Conservation (phyloP, 208 protist species). For the Herpetomonas muscarum region DNA sequence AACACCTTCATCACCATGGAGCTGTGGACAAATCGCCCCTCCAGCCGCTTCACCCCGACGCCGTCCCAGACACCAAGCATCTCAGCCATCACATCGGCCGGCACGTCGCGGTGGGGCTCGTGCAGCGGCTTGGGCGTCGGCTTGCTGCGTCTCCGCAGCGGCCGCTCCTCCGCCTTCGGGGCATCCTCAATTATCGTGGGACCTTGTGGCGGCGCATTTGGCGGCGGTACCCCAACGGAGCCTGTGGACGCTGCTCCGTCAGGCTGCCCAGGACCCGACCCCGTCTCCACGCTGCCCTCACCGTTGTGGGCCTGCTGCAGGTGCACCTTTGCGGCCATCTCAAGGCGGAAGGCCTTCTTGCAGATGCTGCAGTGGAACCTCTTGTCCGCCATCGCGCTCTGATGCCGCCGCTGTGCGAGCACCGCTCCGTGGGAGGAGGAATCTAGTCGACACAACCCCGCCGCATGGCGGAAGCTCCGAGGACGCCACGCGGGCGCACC, state of each 20-base stretch:
- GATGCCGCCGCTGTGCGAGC: constrained; percentile 17
- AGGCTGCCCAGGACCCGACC: constrained; percentile 50
- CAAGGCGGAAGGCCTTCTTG: constrained; percentile 80
- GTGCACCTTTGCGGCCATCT: constrained; percentile 87
- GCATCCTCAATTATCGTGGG: constrained; percentile 13
- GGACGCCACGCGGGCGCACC: too few species aligned
- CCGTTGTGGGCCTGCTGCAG: constrained; percentile 79
- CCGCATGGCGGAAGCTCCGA: too few species aligned
- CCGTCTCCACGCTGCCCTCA: constrained; percentile 58
- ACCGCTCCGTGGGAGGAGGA: too few species aligned
- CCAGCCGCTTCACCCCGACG: constrained; percentile 65
- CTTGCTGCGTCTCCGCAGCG: constrained; percentile 33
- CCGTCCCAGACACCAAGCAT: constrained; percentile 80
- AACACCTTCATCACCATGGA: constrained; percentile 88
- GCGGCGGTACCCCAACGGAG: constrained; percentile 15
- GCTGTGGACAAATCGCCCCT: constrained; percentile 77
- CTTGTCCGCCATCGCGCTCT: constrained; percentile 49
- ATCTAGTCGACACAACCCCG: too few species aligned
- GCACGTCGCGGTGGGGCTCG: constrained; percentile 57
- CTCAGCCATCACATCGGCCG: constrained; percentile 54
- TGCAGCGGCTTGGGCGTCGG: constrained; percentile 82
- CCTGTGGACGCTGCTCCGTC: not conserved
- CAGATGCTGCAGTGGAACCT: constrained; percentile 88
- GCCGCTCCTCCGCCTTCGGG: constrained; percentile 27
- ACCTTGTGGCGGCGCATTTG: constrained; percentile 20